phyloP scores from a whole-genome alignment of 1,284 basidiomycete species.

The Apiotrichum sp. region DNA sequence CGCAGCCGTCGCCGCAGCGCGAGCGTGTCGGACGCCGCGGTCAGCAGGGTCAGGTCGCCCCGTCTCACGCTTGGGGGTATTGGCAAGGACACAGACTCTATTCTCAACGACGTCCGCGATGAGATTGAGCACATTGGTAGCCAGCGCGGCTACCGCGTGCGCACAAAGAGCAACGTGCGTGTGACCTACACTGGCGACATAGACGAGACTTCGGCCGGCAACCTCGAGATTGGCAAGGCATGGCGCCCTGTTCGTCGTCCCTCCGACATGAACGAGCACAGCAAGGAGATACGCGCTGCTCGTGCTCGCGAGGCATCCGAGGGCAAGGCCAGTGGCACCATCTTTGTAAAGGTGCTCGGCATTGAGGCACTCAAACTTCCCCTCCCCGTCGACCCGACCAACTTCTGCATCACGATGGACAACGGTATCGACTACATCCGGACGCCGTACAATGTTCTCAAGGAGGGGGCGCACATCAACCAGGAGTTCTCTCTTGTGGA shows the following conservation, averaged over 20 bases:
- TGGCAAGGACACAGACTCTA: conserved; percentile 32
- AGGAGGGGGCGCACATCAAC: conserved; percentile 63
- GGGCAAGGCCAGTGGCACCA: conserved; percentile 78
- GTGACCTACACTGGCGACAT: conserved; percentile 65
- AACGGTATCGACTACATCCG: conserved; percentile 96
- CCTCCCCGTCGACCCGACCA: conserved; percentile 64
- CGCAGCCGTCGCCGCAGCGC: conserved; percentile 36
- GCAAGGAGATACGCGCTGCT: conserved; percentile 76
- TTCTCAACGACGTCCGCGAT: conserved; percentile 39
- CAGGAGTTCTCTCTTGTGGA: conserved; percentile 83
- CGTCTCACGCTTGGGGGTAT: conserved; percentile 37
- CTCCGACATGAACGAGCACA: conserved; percentile 93
- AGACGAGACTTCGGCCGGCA: conserved; percentile 60
- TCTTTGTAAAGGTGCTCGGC: conserved; percentile 89
- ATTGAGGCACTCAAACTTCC: conserved; percentile 67
- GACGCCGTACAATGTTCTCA: conserved; percentile 69
- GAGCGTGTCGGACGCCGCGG: conserved; percentile 35
- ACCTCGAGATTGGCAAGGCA: conserved; percentile 72
- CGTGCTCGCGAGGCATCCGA: conserved; percentile 62
- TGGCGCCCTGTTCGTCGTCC: conserved; percentile 83
- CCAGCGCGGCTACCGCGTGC: conserved; percentile 57
- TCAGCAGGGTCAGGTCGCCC: conserved; percentile 20
- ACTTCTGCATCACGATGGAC: conserved; percentile 82
- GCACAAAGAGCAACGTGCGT: conserved; percentile 63
- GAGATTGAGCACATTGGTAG: conserved; percentile 38